Evolutionary conservation across 192 early-diverging fungal species (phyloP), one percentile per base, ranked within the genome.

Genomic region (Pecoramyces ruminantium): DNA sequence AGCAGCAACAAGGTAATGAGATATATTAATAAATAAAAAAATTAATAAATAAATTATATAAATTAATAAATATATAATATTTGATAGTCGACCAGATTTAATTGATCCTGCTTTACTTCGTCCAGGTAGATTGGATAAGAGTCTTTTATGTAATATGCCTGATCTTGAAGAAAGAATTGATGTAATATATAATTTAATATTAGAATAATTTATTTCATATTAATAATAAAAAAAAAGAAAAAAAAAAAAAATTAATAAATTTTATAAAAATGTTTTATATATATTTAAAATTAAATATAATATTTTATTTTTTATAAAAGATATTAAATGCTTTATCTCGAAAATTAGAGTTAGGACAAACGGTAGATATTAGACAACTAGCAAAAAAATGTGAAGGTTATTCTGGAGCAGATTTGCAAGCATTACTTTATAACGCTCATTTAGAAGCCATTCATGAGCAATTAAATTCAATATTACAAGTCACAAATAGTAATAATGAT

Each of bases 371-470:
- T 79, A 80, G 80, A 16, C 79, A 82, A 3, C 86, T 92, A 79
- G 94, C 95, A 12, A 83, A 85, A 58, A 83, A 87, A 3, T 94
- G 94, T 0, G 92, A 92, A 18, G 92, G 92, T 16, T 93, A 93
- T 80, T 90, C 95, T 0, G 96, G 97, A 21, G 97, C 97, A 2
- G 97, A 99, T 86, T 83, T 99, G 81, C 97, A 98, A 86, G 96
- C 93, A 0, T 87, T 99, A 29, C 83, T 98, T 4, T 97, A 97
- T 83, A 95, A 94, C 83, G 96, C 95, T 0, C 94, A 96, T 77
- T 87, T 99, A 42, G 94, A 94, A 81, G 91, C 95, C 0, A 93
- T 98, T 81, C 96, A 97, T 78, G 92, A 91, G 17, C 51, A 67
- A n/a, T 67, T 67, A n/a, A 67, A 67, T 67, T 11, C 1, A 9